Evolutionary conservation across 805 yeast species (phyloP), one percentile per base, ranked within the genome.

Genomic region (Metschnikowia gelsemii): DNA sequence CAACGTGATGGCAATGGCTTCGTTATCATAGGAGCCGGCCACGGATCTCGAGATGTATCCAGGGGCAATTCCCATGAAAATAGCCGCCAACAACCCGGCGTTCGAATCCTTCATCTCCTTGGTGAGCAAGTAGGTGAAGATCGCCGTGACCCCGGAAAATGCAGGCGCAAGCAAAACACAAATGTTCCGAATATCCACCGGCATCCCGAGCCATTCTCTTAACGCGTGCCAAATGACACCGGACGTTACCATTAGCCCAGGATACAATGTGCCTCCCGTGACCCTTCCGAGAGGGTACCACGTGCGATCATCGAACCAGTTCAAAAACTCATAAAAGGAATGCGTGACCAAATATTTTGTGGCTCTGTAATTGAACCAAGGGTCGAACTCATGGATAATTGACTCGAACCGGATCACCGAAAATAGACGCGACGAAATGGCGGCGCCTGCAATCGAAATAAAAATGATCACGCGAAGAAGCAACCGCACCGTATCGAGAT

Each of bases 281-380:
- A 93, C 99, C 69, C 99, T 79, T 16, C 99, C 99, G 52, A 93
- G 74, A 14, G 99, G 99, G 64, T 93, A 93, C 99, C 99, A 93
- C 14, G 99, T 91, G 61, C 96, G 80, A 63, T 91, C 97, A 63
- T 93, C 99, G 58, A 93, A 93, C 99, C 99, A 93, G 64, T 93
- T 93, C 58, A 95, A 75, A 59, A 93, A 95, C 52, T 89, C 90
- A 71, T 89, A 84, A 64, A 80, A 91, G 5, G 93, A 83, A 58
- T 88, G 80, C 32, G 78, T 71, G 22, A 88, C 95, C 51, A 93
- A 75, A 63, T 87, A 88, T 63, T 86, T 85, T n/a, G 99, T 87
- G 32, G 99, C 99, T 51, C 99, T 73, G 72, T 79, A 93, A 66
- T 93, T 93, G 77, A 87, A 87, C 96, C 96, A 88, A 20, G 96